Evolutionary conservation across 768 basidiomycete species (phyloP).

Genomic region (Rhizopogon salebrosus): DNA sequence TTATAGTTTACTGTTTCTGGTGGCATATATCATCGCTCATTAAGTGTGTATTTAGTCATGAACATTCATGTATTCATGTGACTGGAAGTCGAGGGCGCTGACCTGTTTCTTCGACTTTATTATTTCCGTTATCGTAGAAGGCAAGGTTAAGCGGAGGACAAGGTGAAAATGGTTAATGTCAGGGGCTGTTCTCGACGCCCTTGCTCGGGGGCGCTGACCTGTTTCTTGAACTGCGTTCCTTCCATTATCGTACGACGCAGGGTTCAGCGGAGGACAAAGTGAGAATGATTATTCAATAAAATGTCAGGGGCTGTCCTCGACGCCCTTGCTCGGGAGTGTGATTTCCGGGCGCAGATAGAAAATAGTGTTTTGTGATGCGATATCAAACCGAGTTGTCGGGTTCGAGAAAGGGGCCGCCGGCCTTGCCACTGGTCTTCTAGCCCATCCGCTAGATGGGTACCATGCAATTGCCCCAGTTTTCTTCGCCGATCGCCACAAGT

Average conservation of each 20-base stretch:
- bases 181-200: no score
- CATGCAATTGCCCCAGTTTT: not conserved
- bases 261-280: no score
- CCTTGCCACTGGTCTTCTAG: not conserved
- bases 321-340: not conserved
- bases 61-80: not conserved
- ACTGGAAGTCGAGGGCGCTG: not conserved
- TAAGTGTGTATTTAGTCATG: not conserved
- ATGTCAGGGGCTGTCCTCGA: no score
- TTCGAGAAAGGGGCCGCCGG: not conserved
- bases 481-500: not conserved
- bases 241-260: no score
- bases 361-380: not conserved
- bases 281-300: no score
- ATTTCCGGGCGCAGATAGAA: not conserved
- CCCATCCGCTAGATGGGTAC: not conserved
- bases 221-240: no score
- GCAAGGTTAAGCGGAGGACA: no score
- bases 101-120: not conserved
- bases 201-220: no score
- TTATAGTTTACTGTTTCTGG: conserved; percentile 1
- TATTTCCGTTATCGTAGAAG: no score
- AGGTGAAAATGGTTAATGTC: no score
- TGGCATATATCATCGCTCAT: not conserved
- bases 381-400: no score